phyloP scores from a whole-genome alignment of 163 green algal species.

The Scenedesmus sp. region DNA sequence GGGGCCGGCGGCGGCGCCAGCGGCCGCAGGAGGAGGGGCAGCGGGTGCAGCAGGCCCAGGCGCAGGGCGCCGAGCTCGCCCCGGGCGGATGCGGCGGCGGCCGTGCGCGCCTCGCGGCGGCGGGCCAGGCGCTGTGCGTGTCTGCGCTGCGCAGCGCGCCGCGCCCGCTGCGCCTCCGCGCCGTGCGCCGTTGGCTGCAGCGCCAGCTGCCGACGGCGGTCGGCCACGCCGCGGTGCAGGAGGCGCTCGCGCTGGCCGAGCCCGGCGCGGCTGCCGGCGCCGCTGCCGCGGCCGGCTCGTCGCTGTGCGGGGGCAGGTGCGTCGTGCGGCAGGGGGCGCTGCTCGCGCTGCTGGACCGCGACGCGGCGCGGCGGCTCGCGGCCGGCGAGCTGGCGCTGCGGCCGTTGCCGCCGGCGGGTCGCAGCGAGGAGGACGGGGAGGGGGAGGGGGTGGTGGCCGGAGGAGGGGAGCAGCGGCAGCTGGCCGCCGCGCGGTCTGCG shows the following conservation, averaged over 20 bases:
- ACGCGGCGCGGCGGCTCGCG: not conserved
- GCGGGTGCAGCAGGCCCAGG: not conserved
- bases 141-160: not conserved
- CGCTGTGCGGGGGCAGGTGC: not conserved
- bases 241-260: conserved; percentile 4
- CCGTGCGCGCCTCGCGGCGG: not conserved
- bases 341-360: conserved; percentile 12
- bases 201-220: not conserved
- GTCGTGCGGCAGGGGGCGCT: conserved; percentile 4
- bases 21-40: not conserved
- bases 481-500: not conserved
- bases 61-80: not conserved
- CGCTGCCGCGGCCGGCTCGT: not conserved
- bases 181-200: conserved; percentile 39
- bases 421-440: too few species aligned
- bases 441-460: too few species aligned
- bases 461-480: not conserved
- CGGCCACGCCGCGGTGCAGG: not conserved
- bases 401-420: not conserved
- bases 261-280: not conserved
- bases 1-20: not conserved
- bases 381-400: not conserved
- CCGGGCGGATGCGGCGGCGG: not conserved
- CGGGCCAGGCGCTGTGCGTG: not conserved
- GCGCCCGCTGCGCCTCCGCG: conserved; percentile 41